Percentiles rank a stretch among this genome's conserved stretches.
Evolutionary conservation across 208 protist genomes (phyloP).

Genomic region (Crithidia brevicula): DNA sequence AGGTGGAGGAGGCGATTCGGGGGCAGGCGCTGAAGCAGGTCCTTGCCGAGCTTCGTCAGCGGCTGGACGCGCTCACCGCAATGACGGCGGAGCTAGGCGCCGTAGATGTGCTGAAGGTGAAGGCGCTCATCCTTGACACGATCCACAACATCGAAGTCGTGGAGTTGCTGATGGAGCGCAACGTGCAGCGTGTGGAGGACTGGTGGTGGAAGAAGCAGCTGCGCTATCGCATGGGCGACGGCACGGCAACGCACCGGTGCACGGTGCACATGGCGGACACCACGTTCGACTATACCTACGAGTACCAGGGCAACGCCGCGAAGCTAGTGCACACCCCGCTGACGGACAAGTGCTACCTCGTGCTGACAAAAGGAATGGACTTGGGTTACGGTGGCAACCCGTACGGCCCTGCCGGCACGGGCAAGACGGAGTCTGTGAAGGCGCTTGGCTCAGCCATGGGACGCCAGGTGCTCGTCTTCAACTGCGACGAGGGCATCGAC

Average conservation of each 20-base stretch:
- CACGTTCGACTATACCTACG: constrained; percentile 95
- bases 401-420: constrained; percentile 97
- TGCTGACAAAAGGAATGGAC: constrained; percentile 97
- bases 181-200: constrained; percentile 49
- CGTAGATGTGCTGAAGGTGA: constrained; percentile 84
- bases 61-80: constrained; percentile 73
- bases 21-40: constrained; percentile 40
- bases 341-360: constrained; percentile 96
- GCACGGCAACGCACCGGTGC: constrained; percentile 51
- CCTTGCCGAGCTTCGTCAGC: constrained; percentile 37
- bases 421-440: constrained; percentile 98
- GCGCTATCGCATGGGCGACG: constrained; percentile 89
- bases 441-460: constrained; percentile 93
- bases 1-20: constrained; percentile 70
- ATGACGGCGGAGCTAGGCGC: constrained; percentile 49
- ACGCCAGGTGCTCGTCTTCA: constrained; percentile 95
- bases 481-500: constrained; percentile 96
- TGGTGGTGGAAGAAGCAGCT: constrained; percentile 98
- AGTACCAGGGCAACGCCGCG: constrained; percentile 95
- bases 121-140: constrained; percentile 95
- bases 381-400: constrained; percentile 97
- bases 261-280: constrained; percentile 94
- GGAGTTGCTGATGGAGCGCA: constrained; percentile 70
- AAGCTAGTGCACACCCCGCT: constrained; percentile 95
- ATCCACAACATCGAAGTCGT: constrained; percentile 97